Evolutionary conservation across 2,329 filamentous ascomycete species (phyloP).

Genomic region (Diplodia scrobiculata): DNA sequence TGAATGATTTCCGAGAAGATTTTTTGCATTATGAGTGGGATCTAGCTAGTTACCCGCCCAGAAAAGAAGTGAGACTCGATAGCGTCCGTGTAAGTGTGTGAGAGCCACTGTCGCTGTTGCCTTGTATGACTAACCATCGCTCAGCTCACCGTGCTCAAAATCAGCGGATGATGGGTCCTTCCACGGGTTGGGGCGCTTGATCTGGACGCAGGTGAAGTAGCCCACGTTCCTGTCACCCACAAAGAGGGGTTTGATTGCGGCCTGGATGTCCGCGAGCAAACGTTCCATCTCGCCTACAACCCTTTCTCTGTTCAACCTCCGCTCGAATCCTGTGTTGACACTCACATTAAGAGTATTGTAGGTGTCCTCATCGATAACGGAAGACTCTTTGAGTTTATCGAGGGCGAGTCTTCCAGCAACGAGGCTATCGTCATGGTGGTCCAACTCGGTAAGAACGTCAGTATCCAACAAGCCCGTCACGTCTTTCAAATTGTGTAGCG

Average conservation of each 20-base stretch:
- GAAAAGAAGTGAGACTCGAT: too few species aligned
- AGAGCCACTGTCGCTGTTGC: too few species aligned
- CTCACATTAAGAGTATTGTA: too few species aligned
- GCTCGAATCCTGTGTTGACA: too few species aligned
- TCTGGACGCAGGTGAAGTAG: background rate
- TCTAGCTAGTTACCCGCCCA: too few species aligned
- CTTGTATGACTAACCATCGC: too few species aligned
- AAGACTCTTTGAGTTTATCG: background rate
- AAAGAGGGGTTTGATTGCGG: slow-evolving; percentile 5
- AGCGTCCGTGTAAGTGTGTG: too few species aligned
- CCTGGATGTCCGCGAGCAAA: background rate
- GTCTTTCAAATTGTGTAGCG: background rate
- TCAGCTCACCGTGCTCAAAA: too few species aligned
- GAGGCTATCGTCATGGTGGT: background rate
- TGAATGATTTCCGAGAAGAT: too few species aligned
- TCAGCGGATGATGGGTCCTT: background rate
- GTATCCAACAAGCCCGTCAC: background rate
- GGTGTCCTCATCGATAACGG: background rate
- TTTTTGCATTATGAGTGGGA: too few species aligned
- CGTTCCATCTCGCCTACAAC: background rate
- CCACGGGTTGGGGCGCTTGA: background rate
- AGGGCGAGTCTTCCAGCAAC: background rate
- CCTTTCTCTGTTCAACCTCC: too few species aligned
- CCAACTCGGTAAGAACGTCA: background rate
- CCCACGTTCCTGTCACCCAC: background rate